Evolutionary conservation across 768 basidiomycete species (phyloP).

Genomic region (Suillus brevipes): DNA sequence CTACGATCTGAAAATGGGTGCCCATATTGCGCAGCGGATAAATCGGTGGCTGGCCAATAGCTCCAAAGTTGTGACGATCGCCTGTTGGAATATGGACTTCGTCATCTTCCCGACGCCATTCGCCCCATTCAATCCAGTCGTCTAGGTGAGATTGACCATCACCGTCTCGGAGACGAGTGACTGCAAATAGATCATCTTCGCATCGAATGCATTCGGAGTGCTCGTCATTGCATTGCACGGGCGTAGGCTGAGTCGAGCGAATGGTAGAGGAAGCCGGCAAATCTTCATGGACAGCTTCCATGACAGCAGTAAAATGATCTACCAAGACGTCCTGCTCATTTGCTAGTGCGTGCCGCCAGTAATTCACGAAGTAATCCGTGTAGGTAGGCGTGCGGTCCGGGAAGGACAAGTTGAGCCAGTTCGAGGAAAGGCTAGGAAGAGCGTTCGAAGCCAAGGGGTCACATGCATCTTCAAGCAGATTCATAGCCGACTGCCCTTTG

Average conservation of each 20-base stretch:
- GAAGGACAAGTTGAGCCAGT: neutral
- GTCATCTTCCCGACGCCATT: neutral
- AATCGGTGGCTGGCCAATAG: neutral
- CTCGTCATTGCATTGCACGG: neutral
- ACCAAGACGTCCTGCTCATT: neutral
- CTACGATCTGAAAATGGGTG: neutral
- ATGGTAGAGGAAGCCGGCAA: neutral
- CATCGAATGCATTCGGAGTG: neutral
- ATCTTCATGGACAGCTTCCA: neutral
- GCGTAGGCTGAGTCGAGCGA: neutral
- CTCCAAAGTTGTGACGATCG: neutral
- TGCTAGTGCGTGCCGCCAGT: neutral
- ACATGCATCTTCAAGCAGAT: neutral
- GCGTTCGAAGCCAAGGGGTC: neutral
- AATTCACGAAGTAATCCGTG: neutral
- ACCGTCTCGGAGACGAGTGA: neutral
- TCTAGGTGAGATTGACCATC: neutral
- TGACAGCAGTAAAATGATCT: neutral
- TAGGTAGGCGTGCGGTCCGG: neutral
- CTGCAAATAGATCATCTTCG: neutral
- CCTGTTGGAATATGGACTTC: neutral
- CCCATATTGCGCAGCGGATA: constrained; percentile 2
- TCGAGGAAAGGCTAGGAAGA: neutral
- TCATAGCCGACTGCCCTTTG: too few species aligned
- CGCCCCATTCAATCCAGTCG: neutral